Base-by-base conservation (phyloP, 768 basidiomycete genomes). In the Grammothele lineata region DNA sequence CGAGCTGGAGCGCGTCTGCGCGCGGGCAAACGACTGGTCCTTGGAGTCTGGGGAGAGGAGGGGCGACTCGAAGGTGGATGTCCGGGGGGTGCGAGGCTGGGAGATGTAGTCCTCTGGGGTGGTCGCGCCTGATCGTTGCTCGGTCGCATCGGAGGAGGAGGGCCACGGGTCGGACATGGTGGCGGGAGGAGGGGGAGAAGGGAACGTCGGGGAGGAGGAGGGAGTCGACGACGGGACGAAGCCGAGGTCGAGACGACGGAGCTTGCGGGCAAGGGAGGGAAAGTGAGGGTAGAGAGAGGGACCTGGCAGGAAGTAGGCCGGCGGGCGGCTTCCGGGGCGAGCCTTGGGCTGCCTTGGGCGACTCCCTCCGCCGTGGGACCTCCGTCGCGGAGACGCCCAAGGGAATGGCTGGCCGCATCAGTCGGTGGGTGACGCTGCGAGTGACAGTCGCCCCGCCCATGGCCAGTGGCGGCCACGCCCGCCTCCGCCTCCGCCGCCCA, bases 31-130 rank as follows among this genome's bases (percentile, higher is more conserved):
- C 32, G 53, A 32, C 35, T 32, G 30, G 35, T 49, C 48, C 43
- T 45, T 37, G 15, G 55, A 23, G 17, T 57, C 53, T 9, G 51
- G 41, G 22, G 56, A 45, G 32, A 68, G 62, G 15, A 70, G 63
- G 1, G 70, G 66, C 18, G 52, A 50, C 18, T 69, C 67, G 17
- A 57, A 18, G 48, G 58, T 59, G 37, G 64, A 47, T 1, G 61
- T 53, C 40, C 55, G 63, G 11, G 63, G 55, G 11, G 41, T 47
- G 43, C 43, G 46, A 37, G 46, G 50, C 40, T 43, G 53, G 48
- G 47, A 41, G 30, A 19, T 7, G 41, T 43, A 42, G 23, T 49
- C 51, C 37, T 56, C 55, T 19, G 51, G 47, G 34, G 54, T 55
- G 24, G 53, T 46, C 30, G 54, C 50, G 24, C 54, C 47, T 23